Percentiles rank a stretch among this genome's conserved stretches.
These are phyloP conservation scores for Ceriops decandra DNA, from an alignment of 345 rosid genomes.

Conservation along the genomic window DNA sequence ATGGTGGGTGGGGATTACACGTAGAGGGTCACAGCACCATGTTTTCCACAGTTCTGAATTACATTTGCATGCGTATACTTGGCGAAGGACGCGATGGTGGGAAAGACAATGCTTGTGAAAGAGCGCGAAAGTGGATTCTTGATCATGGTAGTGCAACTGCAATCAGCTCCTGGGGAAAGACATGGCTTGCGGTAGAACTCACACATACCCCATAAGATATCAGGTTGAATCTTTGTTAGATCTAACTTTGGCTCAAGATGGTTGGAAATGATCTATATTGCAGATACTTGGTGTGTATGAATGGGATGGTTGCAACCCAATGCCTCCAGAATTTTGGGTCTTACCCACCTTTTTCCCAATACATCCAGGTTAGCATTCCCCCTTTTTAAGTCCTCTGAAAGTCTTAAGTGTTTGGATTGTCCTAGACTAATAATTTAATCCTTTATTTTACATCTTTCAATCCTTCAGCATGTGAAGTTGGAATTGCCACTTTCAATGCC, in stretches of 20 bases:
- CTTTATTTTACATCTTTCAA: too few relatives aligned
- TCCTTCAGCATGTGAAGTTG: too few relatives aligned
- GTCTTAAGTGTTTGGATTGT: background rate
- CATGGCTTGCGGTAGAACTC: constrained; percentile 24
- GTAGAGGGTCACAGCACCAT: constrained; percentile 27
- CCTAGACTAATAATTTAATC: background rate
- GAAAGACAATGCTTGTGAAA: constrained; percentile 13
- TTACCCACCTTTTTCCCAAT: constrained; percentile 13
- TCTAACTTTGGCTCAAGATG: too few relatives aligned
- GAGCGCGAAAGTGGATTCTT: constrained; percentile 25
- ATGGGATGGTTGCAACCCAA: constrained; percentile 21
- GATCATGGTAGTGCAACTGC: constrained; percentile 21
- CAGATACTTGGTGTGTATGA: constrained; percentile 23
- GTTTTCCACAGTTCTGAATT: constrained; percentile 24
- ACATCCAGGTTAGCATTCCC: constrained; percentile 7
- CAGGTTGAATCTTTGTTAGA: too few relatives aligned
- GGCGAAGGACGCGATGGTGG: constrained; percentile 19
- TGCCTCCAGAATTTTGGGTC: constrained; percentile 28
- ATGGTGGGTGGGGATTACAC: constrained; percentile 29
- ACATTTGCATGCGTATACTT: constrained; percentile 22
- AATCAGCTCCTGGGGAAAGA: constrained; percentile 28
- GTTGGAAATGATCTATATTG: background rate
- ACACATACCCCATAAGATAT: too few relatives aligned
- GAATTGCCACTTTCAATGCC: too few relatives aligned
- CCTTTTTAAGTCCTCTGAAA: too few relatives aligned